A percentile compares a stretch with the other conserved stretches of the same genome.
These are phyloP conservation scores for Calonectria hongkongensis DNA, from an alignment of 2,329 filamentous ascomycete genomes.

Conservation along the genomic window DNA sequence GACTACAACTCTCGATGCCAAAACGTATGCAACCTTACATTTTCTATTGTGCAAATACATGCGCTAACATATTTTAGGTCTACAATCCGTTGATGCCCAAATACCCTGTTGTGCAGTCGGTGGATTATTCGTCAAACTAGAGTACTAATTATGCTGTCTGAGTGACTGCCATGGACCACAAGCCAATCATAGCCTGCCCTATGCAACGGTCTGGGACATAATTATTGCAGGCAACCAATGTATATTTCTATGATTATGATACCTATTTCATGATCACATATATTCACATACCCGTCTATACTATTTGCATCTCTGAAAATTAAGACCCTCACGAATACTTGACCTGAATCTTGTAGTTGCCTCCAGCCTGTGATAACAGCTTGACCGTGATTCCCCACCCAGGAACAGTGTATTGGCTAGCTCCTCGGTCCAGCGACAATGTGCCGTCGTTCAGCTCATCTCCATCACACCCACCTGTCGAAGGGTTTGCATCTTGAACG, in stretches of 20 bases:
- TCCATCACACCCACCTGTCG: constrained; percentile 54
- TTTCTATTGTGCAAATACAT: too few relatives aligned
- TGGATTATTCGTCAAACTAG: not conserved
- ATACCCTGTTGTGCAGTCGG: constrained; percentile 7
- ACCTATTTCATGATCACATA: constrained; percentile 1
- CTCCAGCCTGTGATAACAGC: constrained; percentile 31
- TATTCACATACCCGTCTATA: not conserved
- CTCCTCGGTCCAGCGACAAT: constrained; percentile 43
- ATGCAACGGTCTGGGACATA: not conserved
- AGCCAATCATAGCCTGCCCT: not conserved
- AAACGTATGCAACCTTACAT: not conserved
- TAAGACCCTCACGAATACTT: not conserved
- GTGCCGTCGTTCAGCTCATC: constrained; percentile 58
- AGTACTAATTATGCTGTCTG: not conserved
- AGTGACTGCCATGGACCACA: too few relatives aligned
- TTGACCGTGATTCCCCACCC: constrained; percentile 45
- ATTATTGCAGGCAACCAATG: not conserved
- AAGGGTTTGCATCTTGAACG: constrained; percentile 58
- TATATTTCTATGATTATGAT: not conserved
- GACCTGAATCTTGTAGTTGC: constrained; percentile 36
- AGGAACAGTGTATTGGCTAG: constrained; percentile 32
- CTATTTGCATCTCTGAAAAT: not conserved
- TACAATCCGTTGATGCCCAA: constrained; percentile 11
- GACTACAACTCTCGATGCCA: constrained; percentile 9
- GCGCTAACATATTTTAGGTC: not conserved